phyloP scores from a whole-genome alignment of 108 stramenopile genomes.

The Nitzschia inconspicua region DNA sequence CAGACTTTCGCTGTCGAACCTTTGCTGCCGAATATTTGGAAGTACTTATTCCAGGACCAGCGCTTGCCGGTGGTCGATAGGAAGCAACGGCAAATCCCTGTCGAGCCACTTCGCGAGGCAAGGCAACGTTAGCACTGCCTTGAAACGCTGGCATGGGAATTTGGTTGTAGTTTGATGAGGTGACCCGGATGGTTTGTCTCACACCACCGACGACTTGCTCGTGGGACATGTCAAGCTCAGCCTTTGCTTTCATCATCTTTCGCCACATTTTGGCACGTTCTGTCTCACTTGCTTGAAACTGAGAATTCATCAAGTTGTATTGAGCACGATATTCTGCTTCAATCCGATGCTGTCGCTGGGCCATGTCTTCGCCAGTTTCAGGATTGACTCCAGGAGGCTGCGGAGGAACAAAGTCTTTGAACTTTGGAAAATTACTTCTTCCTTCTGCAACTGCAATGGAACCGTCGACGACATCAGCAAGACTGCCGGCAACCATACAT shows the following conservation, averaged over 20 bases:
- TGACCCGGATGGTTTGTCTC: no score
- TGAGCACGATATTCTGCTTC: constrained; percentile 23
- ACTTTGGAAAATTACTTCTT: constrained; percentile 13
- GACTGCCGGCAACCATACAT: constrained; percentile 11
- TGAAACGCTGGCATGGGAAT: constrained; percentile 26
- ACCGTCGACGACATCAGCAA: constrained; percentile 47
- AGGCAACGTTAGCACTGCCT: constrained; percentile 11
- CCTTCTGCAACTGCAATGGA: constrained; percentile 14
- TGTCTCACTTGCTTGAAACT: constrained; percentile 48
- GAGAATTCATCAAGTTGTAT: constrained; percentile 17
- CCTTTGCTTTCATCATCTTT: constrained; percentile 51
- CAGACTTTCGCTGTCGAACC: constrained; percentile 45
- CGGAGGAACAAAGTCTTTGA: constrained; percentile 50
- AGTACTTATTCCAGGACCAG: background rate
- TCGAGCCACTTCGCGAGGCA: constrained; percentile 15
- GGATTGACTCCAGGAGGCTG: constrained; percentile 18
- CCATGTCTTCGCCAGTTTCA: constrained; percentile 47
- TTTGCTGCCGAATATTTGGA: constrained; percentile 64
- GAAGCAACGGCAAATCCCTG: constrained; percentile 7
- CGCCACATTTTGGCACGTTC: constrained; percentile 47
- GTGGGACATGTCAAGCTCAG: constrained; percentile 27
- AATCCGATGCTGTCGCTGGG: constrained; percentile 39
- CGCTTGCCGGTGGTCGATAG: constrained; percentile 16
- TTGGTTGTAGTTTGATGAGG: constrained; percentile 12
- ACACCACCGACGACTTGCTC: background rate